Base-by-base conservation (phyloP, 495 filamentous ascomycete species). In the Hyaloscypha variabilis region DNA sequence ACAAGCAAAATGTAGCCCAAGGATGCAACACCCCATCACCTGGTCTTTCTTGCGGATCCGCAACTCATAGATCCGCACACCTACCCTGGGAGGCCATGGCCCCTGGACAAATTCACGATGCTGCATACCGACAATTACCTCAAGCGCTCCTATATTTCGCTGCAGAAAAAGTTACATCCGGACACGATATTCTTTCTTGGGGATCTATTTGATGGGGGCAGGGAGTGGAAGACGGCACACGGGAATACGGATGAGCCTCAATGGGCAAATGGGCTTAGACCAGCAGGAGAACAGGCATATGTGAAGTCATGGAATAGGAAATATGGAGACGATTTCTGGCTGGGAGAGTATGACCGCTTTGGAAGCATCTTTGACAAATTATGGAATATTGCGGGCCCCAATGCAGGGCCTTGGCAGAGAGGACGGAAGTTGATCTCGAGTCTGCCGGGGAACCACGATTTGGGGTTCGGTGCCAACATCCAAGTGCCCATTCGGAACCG, bases 21-120 rank as follows among this genome's bases (percentile, higher is more conserved):
- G 67, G 85, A 79, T 66, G 92, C 93, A 23, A 84, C 81, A 28
- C 96, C 96, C 2, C 93, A 98, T 76, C 92, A 90, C 73, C 81
- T 97, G 62, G 85, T 90, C 58, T 89, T 99, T 71, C 81, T 99
- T 63, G 94, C 96, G 46, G 96, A 99, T 73, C 96, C 96, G n/a
- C 96, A 99, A 74, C 83, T 99, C 36, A 92, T 97, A 70, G 96
- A 99, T 77, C 92, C 94, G 30, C 95, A 99, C 74, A 95, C 93
- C 17, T 98, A 99, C 74, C 91, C 95, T 21, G 95, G 90, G 55
- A 90, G 96, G 49, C 95, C 95, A 46, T 95, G 94, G 91, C 90
- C 92, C 21, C 76, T 98, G 6, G 91, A 87, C 24, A 83, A 88
- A 1, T 74, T 95, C 55, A 97, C 94, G 0, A 82, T 94, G 36